Base-by-base conservation (phyloP, 495 filamentous ascomycete genomes). In the Penicillium flavigenum region DNA sequence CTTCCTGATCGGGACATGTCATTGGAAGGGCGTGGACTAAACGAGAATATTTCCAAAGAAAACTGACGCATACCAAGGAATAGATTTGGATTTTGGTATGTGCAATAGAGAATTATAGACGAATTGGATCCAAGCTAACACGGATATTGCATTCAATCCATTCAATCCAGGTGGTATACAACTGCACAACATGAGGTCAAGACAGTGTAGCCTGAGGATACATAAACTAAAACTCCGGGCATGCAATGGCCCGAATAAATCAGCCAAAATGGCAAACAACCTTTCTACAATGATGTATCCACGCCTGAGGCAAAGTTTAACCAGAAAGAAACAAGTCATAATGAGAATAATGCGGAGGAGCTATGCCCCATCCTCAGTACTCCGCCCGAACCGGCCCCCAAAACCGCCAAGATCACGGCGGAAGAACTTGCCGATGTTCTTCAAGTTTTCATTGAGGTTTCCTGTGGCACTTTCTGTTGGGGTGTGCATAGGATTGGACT, bases 401-500 rank as follows among this genome's bases (percentile, higher is more conserved):
- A 98, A 85, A 3, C 87, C 87, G 38, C 90, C 88, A 31, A 93
- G 82, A 76, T 98, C 94, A 52, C 93, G 74, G 48, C 87, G 84
- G 76, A 98, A 98, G 74, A 98, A 96, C 73, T 94, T 96, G 3
- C 94, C 94, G 69, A 98, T 88, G 71, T 89, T 96, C 80, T 88
- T 91, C 72, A 96, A 64, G 71, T 96, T 96, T 73, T 95, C 91
- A 63, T 96, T 93, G 53, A 96, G 78, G 41, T 88, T 88, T 4
- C 77, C 80, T 7, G 80, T 72, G 19, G 79, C 72, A 54, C 59
- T 67, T 20, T 66, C 68, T 19, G 60, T 66, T 24, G 61, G 56
- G 7, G 51, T 63, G 5, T 60, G 56, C 24, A 51, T 27, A 19
- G 62, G 69, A 45, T 56, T 57, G 39, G 51, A 34, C 36, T 57